Conservation (phyloP, 371 early-diverging fungal genomes). For the Haplosporangium sp. region DNA sequence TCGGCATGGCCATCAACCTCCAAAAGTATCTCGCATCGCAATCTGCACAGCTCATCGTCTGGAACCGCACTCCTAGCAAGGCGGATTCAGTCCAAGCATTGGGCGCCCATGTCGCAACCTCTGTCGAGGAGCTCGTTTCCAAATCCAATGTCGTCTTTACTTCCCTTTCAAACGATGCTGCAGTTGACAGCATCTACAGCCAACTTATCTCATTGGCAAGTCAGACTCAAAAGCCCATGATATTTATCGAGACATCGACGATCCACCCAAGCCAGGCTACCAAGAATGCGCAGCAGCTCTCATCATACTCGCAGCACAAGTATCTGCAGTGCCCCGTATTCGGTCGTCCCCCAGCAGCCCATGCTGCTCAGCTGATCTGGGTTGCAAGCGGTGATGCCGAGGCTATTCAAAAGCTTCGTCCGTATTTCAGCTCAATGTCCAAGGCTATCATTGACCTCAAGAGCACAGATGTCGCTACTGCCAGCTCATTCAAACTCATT, state of each 20-base stretch:
- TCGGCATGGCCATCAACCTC: constrained; percentile 50
- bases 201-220: constrained; percentile 25
- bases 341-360: constrained; percentile 63
- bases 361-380: constrained; percentile 58
- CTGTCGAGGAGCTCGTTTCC: constrained; percentile 32
- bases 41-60: constrained; percentile 32
- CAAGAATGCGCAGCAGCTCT: constrained; percentile 22
- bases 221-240: constrained; percentile 16
- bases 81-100: constrained; percentile 15
- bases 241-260: constrained; percentile 52
- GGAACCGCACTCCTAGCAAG: constrained; percentile 52
- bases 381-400: constrained; percentile 56
- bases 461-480: constrained; percentile 55
- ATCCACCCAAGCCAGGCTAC: constrained; percentile 37
- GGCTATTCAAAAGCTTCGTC: constrained; percentile 29
- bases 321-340: constrained; percentile 62
- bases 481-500: constrained; percentile 68
- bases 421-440: constrained; percentile 41
- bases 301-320: constrained; percentile 17
- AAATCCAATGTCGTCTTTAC: constrained; percentile 52
- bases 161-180: constrained; percentile 51
- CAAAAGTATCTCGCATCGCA: constrained; percentile 33
- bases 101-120: constrained; percentile 35
- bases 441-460: constrained; percentile 19
- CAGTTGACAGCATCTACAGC: constrained; percentile 39